Evolutionary conservation across 768 basidiomycete species (phyloP).

Genomic region (Auricularia sp.): DNA sequence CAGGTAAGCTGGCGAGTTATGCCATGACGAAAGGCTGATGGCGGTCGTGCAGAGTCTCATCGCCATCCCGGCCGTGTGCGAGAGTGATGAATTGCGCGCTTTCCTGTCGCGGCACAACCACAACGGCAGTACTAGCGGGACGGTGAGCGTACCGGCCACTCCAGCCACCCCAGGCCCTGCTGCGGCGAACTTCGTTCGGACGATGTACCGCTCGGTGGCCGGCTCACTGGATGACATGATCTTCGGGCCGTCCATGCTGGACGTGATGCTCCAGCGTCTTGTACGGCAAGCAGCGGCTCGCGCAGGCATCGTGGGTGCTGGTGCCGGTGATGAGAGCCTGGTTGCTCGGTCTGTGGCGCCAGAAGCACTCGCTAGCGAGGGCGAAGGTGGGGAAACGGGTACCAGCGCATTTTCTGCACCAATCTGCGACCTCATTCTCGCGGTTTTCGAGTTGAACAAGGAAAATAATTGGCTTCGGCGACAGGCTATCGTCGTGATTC

Average conservation of each 20-base stretch:
- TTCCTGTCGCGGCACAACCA: conserved; percentile 81
- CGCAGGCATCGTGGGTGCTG: conserved; percentile 71
- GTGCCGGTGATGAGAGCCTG: conserved; percentile 73
- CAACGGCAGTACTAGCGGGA: neutral
- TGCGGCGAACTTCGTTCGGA: conserved; percentile 48
- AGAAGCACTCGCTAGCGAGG: conserved; percentile 38
- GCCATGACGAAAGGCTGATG: conserved; percentile 2
- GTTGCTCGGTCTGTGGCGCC: conserved; percentile 70
- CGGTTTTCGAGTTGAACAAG: conserved; percentile 91
- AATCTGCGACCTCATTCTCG: conserved; percentile 87
- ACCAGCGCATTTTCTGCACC: conserved; percentile 85
- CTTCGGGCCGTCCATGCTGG: conserved; percentile 91
- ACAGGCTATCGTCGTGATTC: conserved; percentile 91
- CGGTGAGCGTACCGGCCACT: neutral
- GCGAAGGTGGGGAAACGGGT: conserved; percentile 74
- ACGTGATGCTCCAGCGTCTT: conserved; percentile 86
- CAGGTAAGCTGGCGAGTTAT: conserved; percentile 47
- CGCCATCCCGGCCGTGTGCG: conserved; percentile 64
- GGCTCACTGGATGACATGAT: conserved; percentile 97
- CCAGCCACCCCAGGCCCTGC: conserved; percentile 40
- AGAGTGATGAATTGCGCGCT: conserved; percentile 67
- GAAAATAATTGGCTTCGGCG: conserved; percentile 93
- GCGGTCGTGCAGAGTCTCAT: conserved; percentile 48
- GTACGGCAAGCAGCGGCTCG: conserved; percentile 85
- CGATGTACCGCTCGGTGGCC: conserved; percentile 83